Evolutionary conservation across 2,329 filamentous ascomycete genomes (phyloP).

Genomic region (Colletotrichum filicis): DNA sequence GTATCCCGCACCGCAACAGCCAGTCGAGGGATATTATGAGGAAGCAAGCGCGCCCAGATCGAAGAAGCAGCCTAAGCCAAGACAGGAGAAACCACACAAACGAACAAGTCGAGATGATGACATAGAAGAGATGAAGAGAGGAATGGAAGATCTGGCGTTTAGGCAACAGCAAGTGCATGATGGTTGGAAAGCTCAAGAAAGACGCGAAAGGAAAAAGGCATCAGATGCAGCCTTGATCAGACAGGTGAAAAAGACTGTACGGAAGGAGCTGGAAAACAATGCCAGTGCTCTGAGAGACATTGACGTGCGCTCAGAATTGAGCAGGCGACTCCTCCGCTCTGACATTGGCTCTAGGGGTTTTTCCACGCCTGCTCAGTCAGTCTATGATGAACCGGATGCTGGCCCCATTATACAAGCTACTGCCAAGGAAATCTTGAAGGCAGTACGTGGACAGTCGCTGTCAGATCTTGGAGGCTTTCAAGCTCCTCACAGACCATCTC

Average conservation of each 20-base stretch:
- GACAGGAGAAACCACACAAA: background rate
- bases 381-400: too few relatives aligned
- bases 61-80: background rate
- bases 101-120: too few relatives aligned
- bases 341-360: background rate
- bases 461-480: background rate
- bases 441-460: too few relatives aligned
- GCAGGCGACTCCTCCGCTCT: background rate
- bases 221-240: background rate
- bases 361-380: too few relatives aligned
- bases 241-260: background rate
- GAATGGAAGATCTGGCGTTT: too few relatives aligned
- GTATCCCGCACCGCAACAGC: background rate
- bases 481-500: background rate
- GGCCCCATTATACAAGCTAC: background rate
- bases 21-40: background rate
- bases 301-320: background rate
- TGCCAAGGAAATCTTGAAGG: background rate
- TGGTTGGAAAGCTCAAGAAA: background rate
- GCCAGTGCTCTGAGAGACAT: too few relatives aligned
- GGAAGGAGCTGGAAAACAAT: background rate
- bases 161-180: too few relatives aligned
- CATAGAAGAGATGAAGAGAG: too few relatives aligned
- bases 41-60: background rate
- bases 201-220: background rate